A percentile compares a stretch with the other conserved stretches of the same genome.
These are phyloP conservation scores for Fusarium algeriense DNA, from an alignment of 2,329 filamentous ascomycete species.

Conservation along the genomic window DNA sequence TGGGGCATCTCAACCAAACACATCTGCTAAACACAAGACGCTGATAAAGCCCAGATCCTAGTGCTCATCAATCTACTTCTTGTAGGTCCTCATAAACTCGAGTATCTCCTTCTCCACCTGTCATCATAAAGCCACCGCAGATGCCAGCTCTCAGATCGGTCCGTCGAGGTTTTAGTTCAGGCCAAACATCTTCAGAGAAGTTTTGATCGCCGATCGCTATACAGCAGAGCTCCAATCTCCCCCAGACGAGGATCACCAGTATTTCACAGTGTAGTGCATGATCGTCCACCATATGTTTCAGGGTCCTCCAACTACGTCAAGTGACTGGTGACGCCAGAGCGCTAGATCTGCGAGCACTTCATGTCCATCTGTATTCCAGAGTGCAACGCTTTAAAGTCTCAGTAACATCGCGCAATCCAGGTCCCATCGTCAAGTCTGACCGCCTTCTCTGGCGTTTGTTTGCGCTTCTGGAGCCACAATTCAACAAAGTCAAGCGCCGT, in stretches of 20 bases:
- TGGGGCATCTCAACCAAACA: background rate
- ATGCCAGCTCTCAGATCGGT: constrained; percentile 1
- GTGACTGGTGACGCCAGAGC: background rate
- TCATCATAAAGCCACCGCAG: constrained; percentile 12
- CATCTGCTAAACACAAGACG: background rate
- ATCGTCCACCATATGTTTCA: constrained; percentile 8
- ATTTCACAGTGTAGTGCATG: constrained; percentile 34
- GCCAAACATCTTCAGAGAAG: constrained; percentile 10
- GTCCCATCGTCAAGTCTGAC: constrained; percentile 1
- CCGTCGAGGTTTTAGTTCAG: constrained; percentile 3
- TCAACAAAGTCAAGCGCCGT: constrained; percentile 2
- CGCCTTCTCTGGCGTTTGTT: constrained; percentile 10
- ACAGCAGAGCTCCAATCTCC: constrained; percentile 25
- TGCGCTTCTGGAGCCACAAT: constrained; percentile 15
- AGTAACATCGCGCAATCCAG: constrained; percentile 6
- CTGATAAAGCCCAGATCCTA: constrained; percentile 13
- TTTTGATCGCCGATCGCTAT: constrained; percentile 24
- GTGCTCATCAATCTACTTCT: constrained; percentile 16
- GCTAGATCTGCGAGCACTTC: constrained; percentile 8
- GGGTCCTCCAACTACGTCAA: background rate
- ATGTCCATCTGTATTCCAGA: constrained; percentile 10
- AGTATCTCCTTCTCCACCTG: constrained; percentile 13
- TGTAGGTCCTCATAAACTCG: constrained; percentile 15
- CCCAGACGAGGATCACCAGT: constrained; percentile 39
- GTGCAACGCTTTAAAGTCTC: constrained; percentile 2